Conservation (phyloP, 2,329 filamentous ascomycete genomes). For the Pestalotiopsis sp. region DNA sequence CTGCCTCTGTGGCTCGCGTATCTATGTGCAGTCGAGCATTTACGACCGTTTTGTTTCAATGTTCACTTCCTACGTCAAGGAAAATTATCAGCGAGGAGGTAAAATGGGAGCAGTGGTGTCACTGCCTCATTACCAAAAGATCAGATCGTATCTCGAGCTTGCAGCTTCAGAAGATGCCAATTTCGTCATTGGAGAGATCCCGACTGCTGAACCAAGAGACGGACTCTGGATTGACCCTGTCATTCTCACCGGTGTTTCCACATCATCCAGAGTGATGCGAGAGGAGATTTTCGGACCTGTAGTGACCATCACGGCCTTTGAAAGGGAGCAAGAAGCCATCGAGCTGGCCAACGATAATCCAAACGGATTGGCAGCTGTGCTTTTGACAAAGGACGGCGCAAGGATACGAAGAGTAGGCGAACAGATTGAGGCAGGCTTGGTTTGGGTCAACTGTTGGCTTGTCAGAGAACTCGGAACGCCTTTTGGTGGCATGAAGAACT, state of each 20-base stretch:
- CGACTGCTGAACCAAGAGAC: conserved; percentile 12
- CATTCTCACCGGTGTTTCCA: conserved; percentile 25
- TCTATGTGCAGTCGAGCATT: conserved; percentile 50
- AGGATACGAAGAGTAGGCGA: conserved; percentile 31
- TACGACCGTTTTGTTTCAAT: conserved; percentile 38
- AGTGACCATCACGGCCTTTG: conserved; percentile 38
- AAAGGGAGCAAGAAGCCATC: conserved; percentile 26
- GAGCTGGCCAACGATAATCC: conserved; percentile 28
- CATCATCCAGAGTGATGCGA: conserved; percentile 28
- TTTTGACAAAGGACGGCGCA: conserved; percentile 29
- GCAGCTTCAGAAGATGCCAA: conserved; percentile 23
- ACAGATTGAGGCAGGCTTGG: conserved; percentile 30
- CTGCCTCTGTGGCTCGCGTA: conserved; percentile 40
- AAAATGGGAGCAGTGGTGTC: conserved; percentile 30
- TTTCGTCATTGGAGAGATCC: conserved; percentile 23
- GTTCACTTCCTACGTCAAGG: conserved; percentile 21
- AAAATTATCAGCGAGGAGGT: conserved; percentile 21
- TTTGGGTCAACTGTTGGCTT: conserved; percentile 35
- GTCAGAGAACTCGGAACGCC: conserved; percentile 32
- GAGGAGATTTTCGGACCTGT: conserved; percentile 46
- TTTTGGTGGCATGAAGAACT: conserved; percentile 35
- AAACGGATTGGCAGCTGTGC: conserved; percentile 29
- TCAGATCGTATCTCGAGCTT: conserved; percentile 24
- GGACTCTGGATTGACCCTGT: conserved; percentile 30
- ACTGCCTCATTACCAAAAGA: conserved; percentile 28